phyloP scores from a whole-genome alignment of 1,139 yeast species.

The Geotrichum cucujoidarum region DNA sequence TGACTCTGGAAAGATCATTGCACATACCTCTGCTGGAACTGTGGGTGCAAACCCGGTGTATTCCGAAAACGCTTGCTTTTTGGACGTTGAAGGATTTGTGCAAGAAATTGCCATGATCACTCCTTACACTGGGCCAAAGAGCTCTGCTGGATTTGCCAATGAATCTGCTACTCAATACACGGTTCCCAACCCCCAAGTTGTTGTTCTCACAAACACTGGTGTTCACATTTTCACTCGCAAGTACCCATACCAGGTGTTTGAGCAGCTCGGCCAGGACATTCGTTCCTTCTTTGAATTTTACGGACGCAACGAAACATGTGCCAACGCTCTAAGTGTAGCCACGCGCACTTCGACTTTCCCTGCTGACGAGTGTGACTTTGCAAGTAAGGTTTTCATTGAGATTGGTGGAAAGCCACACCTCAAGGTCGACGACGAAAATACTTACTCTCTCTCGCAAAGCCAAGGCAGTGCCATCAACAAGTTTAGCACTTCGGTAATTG shows the following conservation, averaged over 20 bases:
- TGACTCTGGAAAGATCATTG: conserved; percentile 70
- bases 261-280: conserved; percentile 59
- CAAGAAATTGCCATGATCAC: conserved; percentile 71
- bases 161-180: conserved; percentile 81
- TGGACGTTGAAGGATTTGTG: conserved; percentile 58
- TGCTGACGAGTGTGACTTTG: conserved; percentile 42
- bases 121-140: conserved; percentile 65
- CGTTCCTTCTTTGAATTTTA: conserved; percentile 49
- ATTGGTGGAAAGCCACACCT: conserved; percentile 47
- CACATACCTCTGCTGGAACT: conserved; percentile 40
- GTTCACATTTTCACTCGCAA: conserved; percentile 70
- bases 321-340: conserved; percentile 77
- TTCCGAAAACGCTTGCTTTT: conserved; percentile 76
- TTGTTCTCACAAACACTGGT: conserved; percentile 75
- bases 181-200: conserved; percentile 51
- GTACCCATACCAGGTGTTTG: conserved; percentile 73
- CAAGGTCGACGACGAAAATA: conserved; percentile 33
- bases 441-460: conserved; percentile 19
- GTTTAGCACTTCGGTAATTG: conserved; percentile 4
- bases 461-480: conserved; percentile 1
- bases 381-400: conserved; percentile 46
- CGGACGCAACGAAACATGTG: conserved; percentile 75
- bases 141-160: conserved; percentile 71
- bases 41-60: conserved; percentile 46
- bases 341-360: conserved; percentile 46